Evolutionary conservation across 2,329 filamentous ascomycete species (phyloP).

Genomic region (Teratosphaeria destructans): DNA sequence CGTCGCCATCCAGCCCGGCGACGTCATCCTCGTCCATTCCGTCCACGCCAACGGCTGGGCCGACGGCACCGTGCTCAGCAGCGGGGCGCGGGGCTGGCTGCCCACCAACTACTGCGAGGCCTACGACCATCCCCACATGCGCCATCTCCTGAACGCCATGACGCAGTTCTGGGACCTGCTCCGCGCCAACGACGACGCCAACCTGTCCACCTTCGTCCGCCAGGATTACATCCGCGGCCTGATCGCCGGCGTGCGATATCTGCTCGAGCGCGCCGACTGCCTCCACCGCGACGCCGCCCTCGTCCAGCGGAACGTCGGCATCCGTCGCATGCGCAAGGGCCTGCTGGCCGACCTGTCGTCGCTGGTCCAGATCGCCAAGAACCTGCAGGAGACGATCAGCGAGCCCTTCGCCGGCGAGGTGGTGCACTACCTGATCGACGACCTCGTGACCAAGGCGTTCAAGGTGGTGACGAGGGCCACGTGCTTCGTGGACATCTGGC

Average conservation of each 20-base stretch:
- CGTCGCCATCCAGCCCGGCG: slow-evolving; percentile 76
- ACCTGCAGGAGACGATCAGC: slow-evolving; percentile 63
- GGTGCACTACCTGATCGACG: slow-evolving; percentile 70
- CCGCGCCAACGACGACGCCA: slow-evolving; percentile 54
- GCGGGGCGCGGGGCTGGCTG: slow-evolving; percentile 84
- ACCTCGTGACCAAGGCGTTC: slow-evolving; percentile 89
- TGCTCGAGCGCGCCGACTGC: slow-evolving; percentile 81
- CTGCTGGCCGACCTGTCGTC: slow-evolving; percentile 81
- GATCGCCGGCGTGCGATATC: slow-evolving; percentile 82
- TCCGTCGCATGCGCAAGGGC: slow-evolving; percentile 75
- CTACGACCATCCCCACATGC: slow-evolving; percentile 82
- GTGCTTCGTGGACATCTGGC: slow-evolving; percentile 77
- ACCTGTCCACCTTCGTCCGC: slow-evolving; percentile 70
- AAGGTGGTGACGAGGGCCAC: slow-evolving; percentile 88
- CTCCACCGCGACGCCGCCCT: slow-evolving; percentile 69
- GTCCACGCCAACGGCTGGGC: slow-evolving; percentile 98
- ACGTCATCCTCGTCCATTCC: slow-evolving; percentile 88
- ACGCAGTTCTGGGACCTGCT: slow-evolving; percentile 89
- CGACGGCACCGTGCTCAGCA: slow-evolving; percentile 79
- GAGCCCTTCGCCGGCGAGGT: slow-evolving; percentile 43
- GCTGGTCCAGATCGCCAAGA: slow-evolving; percentile 80
- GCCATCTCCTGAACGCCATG: slow-evolving; percentile 71
- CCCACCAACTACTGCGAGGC: slow-evolving; percentile 97
- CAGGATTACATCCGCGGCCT: slow-evolving; percentile 92
- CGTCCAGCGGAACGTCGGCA: slow-evolving; percentile 62